A percentile compares a stretch with the other conserved stretches of the same genome.
Evolutionary conservation across 176 grass and related monocot genomes (phyloP).

Genomic region (Phoenix roebelenii): DNA sequence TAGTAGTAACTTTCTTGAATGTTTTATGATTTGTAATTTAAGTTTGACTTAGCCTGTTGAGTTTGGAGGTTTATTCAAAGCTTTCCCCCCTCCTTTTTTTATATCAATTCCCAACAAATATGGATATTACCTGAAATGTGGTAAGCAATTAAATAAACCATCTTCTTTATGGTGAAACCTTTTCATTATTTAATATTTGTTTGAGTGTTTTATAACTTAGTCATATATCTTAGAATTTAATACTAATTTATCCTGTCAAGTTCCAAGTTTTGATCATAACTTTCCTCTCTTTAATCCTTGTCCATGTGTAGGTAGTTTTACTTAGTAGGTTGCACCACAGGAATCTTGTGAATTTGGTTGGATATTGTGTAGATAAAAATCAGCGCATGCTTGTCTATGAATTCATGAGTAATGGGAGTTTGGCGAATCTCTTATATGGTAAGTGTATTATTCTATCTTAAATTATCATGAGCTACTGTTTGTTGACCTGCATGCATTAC

Average conservation of each 20-base stretch:
- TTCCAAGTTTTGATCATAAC: neutral
- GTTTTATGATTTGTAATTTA: too few relatives aligned
- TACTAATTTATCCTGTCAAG: neutral
- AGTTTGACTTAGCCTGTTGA: too few relatives aligned
- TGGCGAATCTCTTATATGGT: slow-evolving; percentile 83
- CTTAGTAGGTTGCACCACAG: slow-evolving; percentile 96
- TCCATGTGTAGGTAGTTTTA: slow-evolving; percentile 61
- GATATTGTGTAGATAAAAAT: slow-evolving; percentile 88
- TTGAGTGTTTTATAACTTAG: too few relatives aligned
- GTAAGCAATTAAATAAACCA: slow-evolving; percentile 4
- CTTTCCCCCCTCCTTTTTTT: too few relatives aligned
- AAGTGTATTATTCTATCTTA: slow-evolving; percentile 22
- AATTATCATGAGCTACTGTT: neutral
- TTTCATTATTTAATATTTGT: too few relatives aligned
- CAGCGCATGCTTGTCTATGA: slow-evolving; percentile 87
- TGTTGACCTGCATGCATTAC: neutral
- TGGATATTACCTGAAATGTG: too few relatives aligned
- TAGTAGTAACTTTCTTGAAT: too few relatives aligned
- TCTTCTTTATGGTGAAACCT: neutral
- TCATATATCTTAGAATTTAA: too few relatives aligned
- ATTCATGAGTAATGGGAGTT: slow-evolving; percentile 93
- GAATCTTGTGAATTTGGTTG: slow-evolving; percentile 99
- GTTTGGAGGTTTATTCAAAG: too few relatives aligned
- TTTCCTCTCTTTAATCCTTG: neutral
- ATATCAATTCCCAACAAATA: too few relatives aligned